Evolutionary conservation across 148 eudicot genomes (phyloP).

Genomic region (Persicaria tinctoria): DNA sequence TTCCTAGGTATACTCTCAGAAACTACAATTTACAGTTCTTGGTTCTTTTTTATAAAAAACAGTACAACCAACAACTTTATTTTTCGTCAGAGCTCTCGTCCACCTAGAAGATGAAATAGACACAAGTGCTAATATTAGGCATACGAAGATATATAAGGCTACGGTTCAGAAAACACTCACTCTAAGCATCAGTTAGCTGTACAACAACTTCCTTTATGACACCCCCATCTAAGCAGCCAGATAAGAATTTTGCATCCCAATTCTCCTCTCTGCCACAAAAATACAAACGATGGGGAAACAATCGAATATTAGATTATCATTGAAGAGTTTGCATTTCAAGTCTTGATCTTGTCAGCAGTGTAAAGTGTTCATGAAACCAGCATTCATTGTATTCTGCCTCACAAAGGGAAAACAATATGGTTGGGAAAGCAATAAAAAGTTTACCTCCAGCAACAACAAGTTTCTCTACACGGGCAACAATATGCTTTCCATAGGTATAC

Average conservation of each 20-base stretch:
- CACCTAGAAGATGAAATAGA: conserved; percentile 22
- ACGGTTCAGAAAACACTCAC: conserved; percentile 23
- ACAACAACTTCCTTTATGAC: conserved; percentile 39
- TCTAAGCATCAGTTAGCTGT: conserved; percentile 76
- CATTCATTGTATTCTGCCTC: background rate
- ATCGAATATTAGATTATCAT: too few relatives aligned
- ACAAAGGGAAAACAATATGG: background rate
- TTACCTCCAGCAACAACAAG: conserved; percentile 90
- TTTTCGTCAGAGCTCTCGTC: conserved; percentile 28
- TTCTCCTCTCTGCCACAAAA: conserved; percentile 69
- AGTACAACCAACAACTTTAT: conserved; percentile 37
- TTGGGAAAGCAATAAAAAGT: background rate
- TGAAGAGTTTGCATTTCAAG: too few relatives aligned
- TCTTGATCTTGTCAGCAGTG: background rate
- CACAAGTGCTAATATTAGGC: conserved; percentile 25
- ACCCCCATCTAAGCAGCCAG: conserved; percentile 20
- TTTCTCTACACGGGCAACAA: conserved; percentile 90
- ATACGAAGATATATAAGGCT: conserved; percentile 10
- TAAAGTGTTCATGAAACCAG: background rate
- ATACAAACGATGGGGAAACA: background rate
- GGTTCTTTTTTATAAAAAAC: conserved; percentile 15
- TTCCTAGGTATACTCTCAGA: conserved; percentile 31
- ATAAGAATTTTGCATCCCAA: conserved; percentile 41
- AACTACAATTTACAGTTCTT: conserved; percentile 39
- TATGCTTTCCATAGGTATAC: conserved; percentile 85